Evolutionary conservation across 352 stramenopile species (phyloP), one percentile per base, ranked within the genome.

Genomic region (Globisporangium alternatum): DNA sequence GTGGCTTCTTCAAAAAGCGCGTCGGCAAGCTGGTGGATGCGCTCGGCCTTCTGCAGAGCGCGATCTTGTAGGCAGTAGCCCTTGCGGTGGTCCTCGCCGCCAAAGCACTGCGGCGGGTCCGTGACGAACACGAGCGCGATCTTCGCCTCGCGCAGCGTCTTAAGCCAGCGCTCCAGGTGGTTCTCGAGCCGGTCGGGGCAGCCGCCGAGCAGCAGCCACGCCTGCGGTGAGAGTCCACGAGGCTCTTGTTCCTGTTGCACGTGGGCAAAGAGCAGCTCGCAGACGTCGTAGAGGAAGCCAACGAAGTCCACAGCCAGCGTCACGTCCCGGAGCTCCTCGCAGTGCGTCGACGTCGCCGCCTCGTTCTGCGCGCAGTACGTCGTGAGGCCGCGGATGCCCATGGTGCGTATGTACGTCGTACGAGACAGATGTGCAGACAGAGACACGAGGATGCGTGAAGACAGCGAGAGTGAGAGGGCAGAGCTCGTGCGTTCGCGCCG

Each of bases 231-330:
- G n/a, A 80, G 15, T 17, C 31, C 33, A 30, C 49, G 22, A 45
- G 41, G 74, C 56, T 35, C n/a, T 53, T 41, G 28, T 13, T 62
- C 54, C 19, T 67, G 30, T 52, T 75, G 67, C 57, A 77, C 58
- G 8, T 90, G 67, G 6, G 66, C 43, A 55, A 66, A 82, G 22
- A 93, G 52, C 37, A 81, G 66, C 21, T 93, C 75, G 60, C 85
- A 95, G 19, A 88, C 55, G 56, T 81, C 72, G 61, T 87, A 91
- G 33, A 93, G 75, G 64, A 93, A 93, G 21, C 84, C 86, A 22
- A 88, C 80, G 59, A 91, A 89, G 65, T 95, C 86, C 47, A 95
- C 83, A 17, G 83, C 86, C 5, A 95, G 76, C 35, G 86, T 93
- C 54, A 88, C 76, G 57, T 90, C 81, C 21, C 62, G 64, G 33